Evolutionary conservation across 345 rosid genomes (phyloP).

Genomic region (Eucalyptus microcorys): DNA sequence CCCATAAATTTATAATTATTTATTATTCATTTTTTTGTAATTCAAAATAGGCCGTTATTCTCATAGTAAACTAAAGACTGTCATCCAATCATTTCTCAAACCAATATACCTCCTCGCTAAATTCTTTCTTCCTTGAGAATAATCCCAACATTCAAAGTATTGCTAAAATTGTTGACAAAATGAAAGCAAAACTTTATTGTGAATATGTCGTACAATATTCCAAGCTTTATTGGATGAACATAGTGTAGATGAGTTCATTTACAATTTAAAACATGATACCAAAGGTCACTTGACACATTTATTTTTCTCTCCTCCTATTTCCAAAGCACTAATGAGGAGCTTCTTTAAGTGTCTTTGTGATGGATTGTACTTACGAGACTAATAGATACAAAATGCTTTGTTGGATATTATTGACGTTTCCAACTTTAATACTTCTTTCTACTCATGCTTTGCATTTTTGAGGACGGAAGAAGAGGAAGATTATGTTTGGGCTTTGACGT

Average conservation of each 20-base stretch:
- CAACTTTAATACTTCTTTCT: background rate
- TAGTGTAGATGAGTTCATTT: background rate
- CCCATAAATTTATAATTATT: no score
- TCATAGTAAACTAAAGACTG: no score
- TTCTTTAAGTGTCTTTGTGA: background rate
- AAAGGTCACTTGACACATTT: background rate
- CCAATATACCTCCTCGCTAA: fast-evolving
- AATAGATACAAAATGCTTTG: background rate
- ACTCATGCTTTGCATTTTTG: background rate
- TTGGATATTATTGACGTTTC: background rate
- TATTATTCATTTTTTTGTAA: no score
- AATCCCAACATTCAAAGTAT: background rate
- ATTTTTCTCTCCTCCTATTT: background rate
- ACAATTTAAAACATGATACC: background rate
- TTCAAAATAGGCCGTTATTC: no score
- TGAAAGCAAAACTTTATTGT: background rate
- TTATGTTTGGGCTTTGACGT: background rate
- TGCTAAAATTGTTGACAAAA: background rate
- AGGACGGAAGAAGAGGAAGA: background rate
- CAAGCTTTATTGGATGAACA: background rate
- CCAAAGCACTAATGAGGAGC: background rate
- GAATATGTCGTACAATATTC: background rate
- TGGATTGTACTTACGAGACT: background rate
- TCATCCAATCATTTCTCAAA: no score
- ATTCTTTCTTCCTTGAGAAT: background rate